phyloP scores from a whole-genome alignment of 2,329 filamentous ascomycete genomes.

The Rugonectria rugulosa region DNA sequence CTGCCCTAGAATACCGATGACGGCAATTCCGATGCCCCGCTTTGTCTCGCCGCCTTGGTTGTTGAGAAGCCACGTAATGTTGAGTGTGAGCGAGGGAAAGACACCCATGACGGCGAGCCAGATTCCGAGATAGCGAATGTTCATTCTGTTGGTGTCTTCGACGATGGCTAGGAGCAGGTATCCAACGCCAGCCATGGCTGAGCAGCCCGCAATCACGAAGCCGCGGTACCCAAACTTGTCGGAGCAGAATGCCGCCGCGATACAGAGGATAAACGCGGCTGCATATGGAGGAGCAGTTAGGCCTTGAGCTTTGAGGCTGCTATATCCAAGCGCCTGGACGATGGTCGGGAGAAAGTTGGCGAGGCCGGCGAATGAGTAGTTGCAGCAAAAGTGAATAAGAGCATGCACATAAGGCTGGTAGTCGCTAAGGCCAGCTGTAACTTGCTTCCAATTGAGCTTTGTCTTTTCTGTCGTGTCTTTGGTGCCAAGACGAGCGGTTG shows the following conservation, averaged over 20 bases:
- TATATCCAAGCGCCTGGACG: slow-evolving; percentile 15
- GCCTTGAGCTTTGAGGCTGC: slow-evolving; percentile 18
- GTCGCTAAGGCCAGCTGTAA: slow-evolving; percentile 14
- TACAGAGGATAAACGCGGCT: slow-evolving; percentile 9
- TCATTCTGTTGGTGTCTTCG: slow-evolving; percentile 3
- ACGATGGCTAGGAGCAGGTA: slow-evolving; percentile 16
- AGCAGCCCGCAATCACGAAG: background rate
- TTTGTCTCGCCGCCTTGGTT: slow-evolving; percentile 29
- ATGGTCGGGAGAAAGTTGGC: slow-evolving; percentile 31
- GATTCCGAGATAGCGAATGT: slow-evolving; percentile 15
- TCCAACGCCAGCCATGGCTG: background rate
- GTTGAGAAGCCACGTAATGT: slow-evolving; percentile 26
- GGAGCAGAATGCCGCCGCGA: slow-evolving; percentile 21
- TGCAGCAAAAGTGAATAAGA: slow-evolving; percentile 31
- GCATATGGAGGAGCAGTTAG: slow-evolving; percentile 22
- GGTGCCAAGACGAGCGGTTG: slow-evolving; percentile 8
- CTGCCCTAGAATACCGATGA: slow-evolving; percentile 20
- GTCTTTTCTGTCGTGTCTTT: slow-evolving; percentile 4
- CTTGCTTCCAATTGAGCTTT: slow-evolving; percentile 22
- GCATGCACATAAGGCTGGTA: slow-evolving; percentile 30
- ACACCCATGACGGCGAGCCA: slow-evolving; percentile 25
- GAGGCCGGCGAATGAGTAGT: slow-evolving; percentile 27
- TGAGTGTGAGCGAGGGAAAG: slow-evolving; percentile 13
- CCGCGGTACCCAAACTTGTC: slow-evolving; percentile 25
- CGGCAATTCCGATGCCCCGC: slow-evolving; percentile 11